These are phyloP conservation scores for Gyromitra esculenta DNA, from an alignment of 2,329 filamentous ascomycete genomes.

Conservation along the genomic window DNA sequence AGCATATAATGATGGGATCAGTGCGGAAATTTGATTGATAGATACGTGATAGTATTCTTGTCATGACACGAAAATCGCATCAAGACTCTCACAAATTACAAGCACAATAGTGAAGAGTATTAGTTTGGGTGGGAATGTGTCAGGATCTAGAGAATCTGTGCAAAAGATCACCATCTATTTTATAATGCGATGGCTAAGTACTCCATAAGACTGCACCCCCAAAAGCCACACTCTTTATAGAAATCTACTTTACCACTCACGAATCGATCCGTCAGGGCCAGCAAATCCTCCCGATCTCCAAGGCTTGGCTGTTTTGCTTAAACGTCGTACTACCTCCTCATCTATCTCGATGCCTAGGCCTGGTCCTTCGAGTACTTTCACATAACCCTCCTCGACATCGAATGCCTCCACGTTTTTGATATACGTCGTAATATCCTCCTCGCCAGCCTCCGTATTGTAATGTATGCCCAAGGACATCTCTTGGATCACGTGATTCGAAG, in stretches of 20 bases:
- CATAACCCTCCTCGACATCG: slow-evolving; percentile 65
- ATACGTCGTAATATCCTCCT: slow-evolving; percentile 65
- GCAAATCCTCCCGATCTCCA: slow-evolving; percentile 69
- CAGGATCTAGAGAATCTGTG: background rate
- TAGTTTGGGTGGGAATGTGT: background rate
- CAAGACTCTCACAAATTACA: background rate
- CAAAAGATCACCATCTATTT: no score
- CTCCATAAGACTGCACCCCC: background rate
- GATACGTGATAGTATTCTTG: background rate
- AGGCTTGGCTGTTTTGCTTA: slow-evolving; percentile 63
- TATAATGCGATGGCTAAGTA: no score
- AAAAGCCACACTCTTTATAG: background rate
- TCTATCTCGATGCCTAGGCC: slow-evolving; percentile 66
- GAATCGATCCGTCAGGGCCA: slow-evolving; percentile 68
- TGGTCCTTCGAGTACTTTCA: slow-evolving; percentile 58
- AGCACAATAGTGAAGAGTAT: background rate
- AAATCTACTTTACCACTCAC: slow-evolving; percentile 67
- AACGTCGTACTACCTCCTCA: slow-evolving; percentile 66
- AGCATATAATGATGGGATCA: background rate
- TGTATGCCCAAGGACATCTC: slow-evolving; percentile 71
- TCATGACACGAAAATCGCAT: background rate
- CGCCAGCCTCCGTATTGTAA: slow-evolving; percentile 65
- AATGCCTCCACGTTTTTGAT: slow-evolving; percentile 65
- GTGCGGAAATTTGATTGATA: no score
- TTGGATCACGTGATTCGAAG: slow-evolving; percentile 66